Base-by-base conservation (phyloP, 2,329 filamentous ascomycete genomes). In the Colletotrichum tanaceti region DNA sequence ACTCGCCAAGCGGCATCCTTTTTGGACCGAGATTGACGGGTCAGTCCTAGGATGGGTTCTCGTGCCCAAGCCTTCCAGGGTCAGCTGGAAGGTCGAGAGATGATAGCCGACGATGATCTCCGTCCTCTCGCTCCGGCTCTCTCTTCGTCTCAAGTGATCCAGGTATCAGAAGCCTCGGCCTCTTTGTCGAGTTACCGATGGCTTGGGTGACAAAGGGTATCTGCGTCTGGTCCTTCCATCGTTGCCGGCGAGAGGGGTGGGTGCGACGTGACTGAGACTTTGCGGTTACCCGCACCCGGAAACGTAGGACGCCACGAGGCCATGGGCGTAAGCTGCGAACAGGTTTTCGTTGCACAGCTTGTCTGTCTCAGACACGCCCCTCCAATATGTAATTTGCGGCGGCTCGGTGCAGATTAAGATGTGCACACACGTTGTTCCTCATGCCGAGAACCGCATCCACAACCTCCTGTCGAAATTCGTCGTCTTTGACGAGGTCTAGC, bases 291-390 rank as follows among this genome's bases (percentile, higher is more conserved):
- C 55, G 43, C 35, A 35, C 49, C 55, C 62, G 62, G 55, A 55
- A 65, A 60, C 20, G 50, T 57, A 55, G 55, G 28, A 61, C 62
- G 65, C 65, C 62, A 68, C 65, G 62, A 68, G 65, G 65, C 43
- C 13, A 50, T 41, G 44, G 49, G 44, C 57, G 47, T 50, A 41
- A 43, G 47, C 54, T 53, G 62, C 55, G 57, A 65, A 57, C 65
- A 68, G 62, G 55, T 68, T 64, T 64, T 60, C 49, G 62, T 60
- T 32, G 41, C 43, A 65, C 55, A 53, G 50, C 43, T 60, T 58
- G 18, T 32, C 14, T 46, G 65, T 68, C 65, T 68, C 61, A 68
- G 63, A 67, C 50, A 49, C 41, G 5, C 24, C 39, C 35, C 22
- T 43, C 35, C 32, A 28, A 58, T 59, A 39, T 24, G 41, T 65